phyloP scores from a whole-genome alignment of 129 eudicot genomes.

The Smallanthus sonchifolius region DNA sequence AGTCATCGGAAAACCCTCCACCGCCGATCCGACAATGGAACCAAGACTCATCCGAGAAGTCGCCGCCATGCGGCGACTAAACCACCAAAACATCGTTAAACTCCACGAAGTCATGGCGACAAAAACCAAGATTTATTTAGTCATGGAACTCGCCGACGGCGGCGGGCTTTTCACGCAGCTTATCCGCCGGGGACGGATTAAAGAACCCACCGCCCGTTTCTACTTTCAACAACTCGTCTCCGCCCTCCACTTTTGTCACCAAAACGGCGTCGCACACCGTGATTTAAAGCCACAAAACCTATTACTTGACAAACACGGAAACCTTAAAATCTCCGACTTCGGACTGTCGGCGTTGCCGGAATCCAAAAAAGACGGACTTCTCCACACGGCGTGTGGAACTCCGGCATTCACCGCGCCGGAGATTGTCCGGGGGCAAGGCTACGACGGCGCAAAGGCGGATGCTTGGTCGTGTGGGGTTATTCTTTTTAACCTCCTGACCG shows the following conservation, averaged over 20 bases:
- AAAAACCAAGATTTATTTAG: conserved; percentile 62
- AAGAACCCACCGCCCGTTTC: conserved; percentile 49
- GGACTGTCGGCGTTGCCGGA: conserved; percentile 84
- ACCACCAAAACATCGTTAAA: conserved; percentile 62
- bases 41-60: conserved; percentile 65
- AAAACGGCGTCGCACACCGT: conserved; percentile 75
- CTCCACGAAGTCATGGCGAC: conserved; percentile 87
- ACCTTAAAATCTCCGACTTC: conserved; percentile 69
- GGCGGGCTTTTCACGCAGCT: conserved; percentile 67
- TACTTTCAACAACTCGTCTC: conserved; percentile 71
- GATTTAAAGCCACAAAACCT: conserved; percentile 90
- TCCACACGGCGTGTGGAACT: conserved; percentile 84
- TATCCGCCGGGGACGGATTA: conserved; percentile 38
- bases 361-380: conserved; percentile 37
- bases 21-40: conserved; percentile 50
- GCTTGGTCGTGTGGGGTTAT: conserved; percentile 94
- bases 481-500: conserved; percentile 52
- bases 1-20: conserved; percentile 49
- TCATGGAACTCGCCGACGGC: conserved; percentile 76
- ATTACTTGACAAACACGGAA: conserved; percentile 48
- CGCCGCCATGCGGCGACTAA: conserved; percentile 77
- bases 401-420: conserved; percentile 94
- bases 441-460: conserved; percentile 82
- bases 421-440: conserved; percentile 59
- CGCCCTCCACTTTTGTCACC: conserved; percentile 67